Conservation (phyloP, 768 basidiomycete species). For the Russula sp. region DNA sequence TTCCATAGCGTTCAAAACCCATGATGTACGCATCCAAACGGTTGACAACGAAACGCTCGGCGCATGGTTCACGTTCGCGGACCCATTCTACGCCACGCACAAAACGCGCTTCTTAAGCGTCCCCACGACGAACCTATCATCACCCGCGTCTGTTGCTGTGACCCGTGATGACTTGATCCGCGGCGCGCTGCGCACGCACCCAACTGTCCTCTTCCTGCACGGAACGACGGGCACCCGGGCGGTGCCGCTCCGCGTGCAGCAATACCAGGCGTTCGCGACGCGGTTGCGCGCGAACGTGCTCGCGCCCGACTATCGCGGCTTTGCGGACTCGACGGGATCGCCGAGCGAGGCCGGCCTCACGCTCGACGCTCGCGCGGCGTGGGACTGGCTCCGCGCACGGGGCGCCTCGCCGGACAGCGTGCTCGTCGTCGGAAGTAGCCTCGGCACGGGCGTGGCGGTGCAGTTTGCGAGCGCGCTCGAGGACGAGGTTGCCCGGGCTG, state of each 20-base stretch:
- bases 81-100: slow-evolving; percentile 41
- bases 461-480: slow-evolving; percentile 37
- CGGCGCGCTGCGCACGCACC: slow-evolving; percentile 47
- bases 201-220: slow-evolving; percentile 82
- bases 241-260: slow-evolving; percentile 50
- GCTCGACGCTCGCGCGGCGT: slow-evolving; percentile 68
- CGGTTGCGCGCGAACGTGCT: slow-evolving; percentile 70
- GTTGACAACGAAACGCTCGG: slow-evolving; percentile 75
- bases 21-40: slow-evolving; percentile 64
- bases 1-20: slow-evolving; percentile 41
- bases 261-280: slow-evolving; percentile 58
- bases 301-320: slow-evolving; percentile 89
- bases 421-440: slow-evolving; percentile 75
- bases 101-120: slow-evolving; percentile 30
- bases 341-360: slow-evolving; percentile 73
- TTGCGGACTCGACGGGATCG: slow-evolving; percentile 73
- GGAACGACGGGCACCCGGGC: slow-evolving; percentile 89
- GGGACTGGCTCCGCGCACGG: slow-evolving; percentile 62
- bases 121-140: slow-evolving; percentile 29
- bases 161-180: slow-evolving; percentile 36
- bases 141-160: neutral
- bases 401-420: slow-evolving; percentile 57
- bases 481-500: slow-evolving; percentile 16
- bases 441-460: slow-evolving; percentile 75
- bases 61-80: slow-evolving; percentile 81